phyloP scores from a whole-genome alignment of 2,329 filamentous ascomycete species.

The Teratosphaeria epicoccoides region DNA sequence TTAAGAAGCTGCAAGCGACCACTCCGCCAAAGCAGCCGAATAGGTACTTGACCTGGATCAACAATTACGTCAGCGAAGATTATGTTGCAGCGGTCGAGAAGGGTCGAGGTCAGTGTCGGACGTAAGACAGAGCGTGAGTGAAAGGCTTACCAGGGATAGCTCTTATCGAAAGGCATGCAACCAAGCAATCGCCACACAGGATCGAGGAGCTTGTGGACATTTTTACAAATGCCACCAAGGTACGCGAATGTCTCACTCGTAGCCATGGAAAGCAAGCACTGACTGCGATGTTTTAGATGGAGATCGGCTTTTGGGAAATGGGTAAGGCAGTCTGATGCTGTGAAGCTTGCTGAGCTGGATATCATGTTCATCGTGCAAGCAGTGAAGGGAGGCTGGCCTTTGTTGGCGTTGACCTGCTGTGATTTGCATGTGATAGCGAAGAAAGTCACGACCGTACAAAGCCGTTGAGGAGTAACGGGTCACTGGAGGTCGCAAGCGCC shows the following conservation, averaged over 20 bases:
- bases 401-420: too few relatives aligned
- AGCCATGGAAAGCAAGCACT: background rate
- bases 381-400: too few relatives aligned
- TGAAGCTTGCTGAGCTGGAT: background rate
- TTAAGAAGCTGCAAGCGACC: conserved; percentile 52
- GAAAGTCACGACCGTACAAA: too few relatives aligned
- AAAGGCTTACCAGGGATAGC: conserved; percentile 34
- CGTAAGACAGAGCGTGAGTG: conserved; percentile 3
- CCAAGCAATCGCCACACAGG: conserved; percentile 59
- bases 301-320: conserved; percentile 68
- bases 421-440: too few relatives aligned
- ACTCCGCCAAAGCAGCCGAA: conserved; percentile 16
- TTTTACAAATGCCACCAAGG: conserved; percentile 79
- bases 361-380: background rate
- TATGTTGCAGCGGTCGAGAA: conserved; percentile 62
- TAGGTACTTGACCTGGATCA: conserved; percentile 80
- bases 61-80: conserved; percentile 75
- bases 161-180: conserved; percentile 64
- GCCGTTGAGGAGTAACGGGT: too few relatives aligned
- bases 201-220: conserved; percentile 76
- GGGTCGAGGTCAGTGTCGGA: conserved; percentile 50
- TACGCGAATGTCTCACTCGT: conserved; percentile 30
- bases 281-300: conserved; percentile 45
- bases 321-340: conserved; percentile 17
- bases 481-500: too few relatives aligned